Conservation (phyloP, 495 filamentous ascomycete species). For the Jackrogersella minutella region DNA sequence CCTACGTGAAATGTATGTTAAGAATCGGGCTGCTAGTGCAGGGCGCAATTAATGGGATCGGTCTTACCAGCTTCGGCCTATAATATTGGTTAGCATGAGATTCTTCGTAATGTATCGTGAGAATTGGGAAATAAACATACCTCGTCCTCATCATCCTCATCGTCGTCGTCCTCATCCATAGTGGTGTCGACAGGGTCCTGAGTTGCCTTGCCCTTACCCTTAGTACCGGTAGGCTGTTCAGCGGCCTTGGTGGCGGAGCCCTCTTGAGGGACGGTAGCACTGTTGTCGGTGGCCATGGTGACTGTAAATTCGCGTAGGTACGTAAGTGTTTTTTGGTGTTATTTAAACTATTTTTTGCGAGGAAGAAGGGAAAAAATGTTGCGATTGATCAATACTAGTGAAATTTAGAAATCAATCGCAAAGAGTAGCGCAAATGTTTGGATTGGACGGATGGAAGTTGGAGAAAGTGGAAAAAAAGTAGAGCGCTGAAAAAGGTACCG, state of each 20-base stretch:
- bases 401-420: constrained; percentile 27
- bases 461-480: constrained; percentile 26
- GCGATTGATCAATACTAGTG: constrained; percentile 35
- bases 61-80: constrained; percentile 56
- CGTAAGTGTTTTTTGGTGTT: no score
- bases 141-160: constrained; percentile 68
- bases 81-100: constrained; percentile 36
- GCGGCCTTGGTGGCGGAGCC: constrained; percentile 45
- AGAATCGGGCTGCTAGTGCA: constrained; percentile 18
- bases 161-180: constrained; percentile 75
- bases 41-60: constrained; percentile 10
- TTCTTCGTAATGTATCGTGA: constrained; percentile 8
- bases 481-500: constrained; percentile 29
- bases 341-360: not conserved
- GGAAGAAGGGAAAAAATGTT: constrained; percentile 4
- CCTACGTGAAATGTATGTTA: constrained; percentile 44
- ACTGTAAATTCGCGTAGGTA: constrained; percentile 3
- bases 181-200: constrained; percentile 62
- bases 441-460: constrained; percentile 24
- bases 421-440: constrained; percentile 29
- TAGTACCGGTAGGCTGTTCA: constrained; percentile 45
- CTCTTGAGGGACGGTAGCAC: constrained; percentile 43
- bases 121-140: constrained; percentile 51
- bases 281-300: constrained; percentile 53
- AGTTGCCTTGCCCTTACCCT: constrained; percentile 71